Percentiles rank a stretch among this genome's conserved stretches.
Conservation (phyloP, 257 asterid species). For the Salvia rosmarinus region DNA sequence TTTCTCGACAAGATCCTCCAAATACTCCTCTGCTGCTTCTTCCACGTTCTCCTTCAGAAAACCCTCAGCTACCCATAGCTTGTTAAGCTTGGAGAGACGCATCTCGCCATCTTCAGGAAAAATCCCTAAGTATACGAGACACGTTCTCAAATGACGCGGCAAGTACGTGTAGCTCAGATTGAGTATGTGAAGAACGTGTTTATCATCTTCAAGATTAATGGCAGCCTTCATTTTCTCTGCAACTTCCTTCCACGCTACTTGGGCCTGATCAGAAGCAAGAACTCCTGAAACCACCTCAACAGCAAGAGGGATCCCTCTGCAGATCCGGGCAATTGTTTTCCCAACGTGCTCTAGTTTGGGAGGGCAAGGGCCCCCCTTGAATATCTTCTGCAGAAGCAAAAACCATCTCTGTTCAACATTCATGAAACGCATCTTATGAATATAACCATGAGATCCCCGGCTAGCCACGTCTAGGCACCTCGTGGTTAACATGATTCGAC, state of each 20-base stretch:
- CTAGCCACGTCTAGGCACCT: neutral
- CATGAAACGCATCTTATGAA: neutral
- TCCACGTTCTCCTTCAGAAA: neutral
- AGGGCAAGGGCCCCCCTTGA: neutral
- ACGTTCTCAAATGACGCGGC: conserved; percentile 1
- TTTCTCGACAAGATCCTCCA: neutral
- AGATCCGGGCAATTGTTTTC: neutral
- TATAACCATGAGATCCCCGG: no score
- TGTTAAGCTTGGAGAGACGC: neutral
- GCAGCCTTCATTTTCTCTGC: neutral
- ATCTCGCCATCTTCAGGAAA: neutral
- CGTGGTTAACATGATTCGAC: neutral
- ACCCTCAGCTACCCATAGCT: conserved; percentile 7
- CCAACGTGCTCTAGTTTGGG: neutral
- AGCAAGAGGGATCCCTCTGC: neutral
- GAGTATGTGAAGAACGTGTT: no score
- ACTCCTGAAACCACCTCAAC: conserved; percentile 7
- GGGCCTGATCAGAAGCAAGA: neutral
- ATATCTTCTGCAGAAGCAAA: neutral
- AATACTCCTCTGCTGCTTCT: neutral
- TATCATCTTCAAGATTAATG: no score
- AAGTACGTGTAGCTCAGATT: neutral
- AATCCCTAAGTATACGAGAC: neutral
- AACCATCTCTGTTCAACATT: neutral
- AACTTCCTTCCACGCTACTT: neutral